Evolutionary conservation across 176 grass and related monocot species (phyloP).

Genomic region (Bromus sterilis): DNA sequence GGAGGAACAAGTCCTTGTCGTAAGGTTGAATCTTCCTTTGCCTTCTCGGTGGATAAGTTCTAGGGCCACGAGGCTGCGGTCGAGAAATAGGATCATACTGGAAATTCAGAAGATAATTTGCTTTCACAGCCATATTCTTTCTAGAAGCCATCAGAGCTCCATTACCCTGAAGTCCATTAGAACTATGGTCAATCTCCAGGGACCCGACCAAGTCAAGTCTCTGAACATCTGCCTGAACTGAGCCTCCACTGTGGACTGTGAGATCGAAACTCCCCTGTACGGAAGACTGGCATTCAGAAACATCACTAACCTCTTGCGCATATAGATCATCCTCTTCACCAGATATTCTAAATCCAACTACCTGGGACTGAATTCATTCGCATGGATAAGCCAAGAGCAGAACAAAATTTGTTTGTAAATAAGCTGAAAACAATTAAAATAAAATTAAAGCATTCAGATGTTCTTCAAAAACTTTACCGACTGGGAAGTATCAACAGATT

Average conservation of each 20-base stretch:
- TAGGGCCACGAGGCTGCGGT: conserved; percentile 39
- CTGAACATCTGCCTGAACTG: background rate
- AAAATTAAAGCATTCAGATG: background rate
- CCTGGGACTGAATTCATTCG: conserved; percentile 45
- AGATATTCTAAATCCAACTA: conserved; percentile 60
- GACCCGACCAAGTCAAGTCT: conserved; percentile 25
- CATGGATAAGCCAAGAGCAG: conserved; percentile 5
- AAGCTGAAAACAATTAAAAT: conserved; percentile 15
- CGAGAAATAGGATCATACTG: conserved; percentile 95
- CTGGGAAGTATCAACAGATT: conserved; percentile 54
- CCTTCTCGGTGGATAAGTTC: conserved; percentile 68
- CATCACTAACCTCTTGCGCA: conserved; percentile 31
- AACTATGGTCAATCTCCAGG: conserved; percentile 12
- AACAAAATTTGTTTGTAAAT: background rate
- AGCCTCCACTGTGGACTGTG: conserved; percentile 1
- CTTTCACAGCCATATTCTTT: conserved; percentile 77
- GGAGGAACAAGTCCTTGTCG: conserved; percentile 92
- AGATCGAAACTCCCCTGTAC: conserved; percentile 14
- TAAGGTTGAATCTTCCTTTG: conserved; percentile 89
- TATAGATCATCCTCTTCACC: conserved; percentile 33
- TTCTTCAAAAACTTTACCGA: conserved; percentile 34
- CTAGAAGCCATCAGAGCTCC: conserved; percentile 45
- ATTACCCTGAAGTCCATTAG: conserved; percentile 29
- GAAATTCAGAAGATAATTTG: conserved; percentile 93
- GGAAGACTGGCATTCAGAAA: conserved; percentile 40